Evolutionary conservation across 2,329 filamentous ascomycete species (phyloP), one percentile per base, ranked within the genome.

Genomic region (Fusarium falciforme): DNA sequence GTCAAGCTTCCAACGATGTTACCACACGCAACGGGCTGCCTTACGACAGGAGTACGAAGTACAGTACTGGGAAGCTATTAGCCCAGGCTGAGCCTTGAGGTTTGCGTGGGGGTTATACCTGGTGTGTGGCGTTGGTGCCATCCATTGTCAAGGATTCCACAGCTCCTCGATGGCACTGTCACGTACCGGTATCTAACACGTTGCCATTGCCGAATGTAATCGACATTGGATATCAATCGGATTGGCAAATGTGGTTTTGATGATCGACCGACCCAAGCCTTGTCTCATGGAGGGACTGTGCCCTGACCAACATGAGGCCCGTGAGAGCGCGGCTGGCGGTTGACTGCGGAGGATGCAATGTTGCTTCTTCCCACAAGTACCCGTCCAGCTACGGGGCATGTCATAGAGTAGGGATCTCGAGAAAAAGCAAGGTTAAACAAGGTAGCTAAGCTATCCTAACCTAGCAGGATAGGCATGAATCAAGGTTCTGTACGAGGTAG

Each of bases 251-350:
- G 55, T 54, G 60, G 65, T 68, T 55, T 66, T 70, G 68, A 72
- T 76, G 77, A 78, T 78, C 77, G 69, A 73, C 77, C 66, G 63
- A 75, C 75, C 70, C 67, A 77, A 72, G 75, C 68, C 72, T 67
- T 76, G 75, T 76, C 75, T 77, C 68, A 76, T 63, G 70, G 38
- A 62, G 52, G 33, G 40, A 64, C 57, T 12, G 68, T 73, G 77
- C 76, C 67, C 67, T 71, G 77, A 61, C 67, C 77, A 78, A 61
- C 29, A 8, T 12, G 22, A 61, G 77, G 76, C 44, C 77, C 77
- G 77, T 79, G 77, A 70, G 55, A 27, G 57, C 31, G 47, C 61
- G 64, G 61, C 44, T 60, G 44, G 65, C 54, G 72, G 59, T 70
- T 73, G 67, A 70, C 72, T 72, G 68, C 55, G 76, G 71, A 76